These are phyloP conservation scores for Spinellus fusiger DNA, from an alignment of 192 early-diverging fungal genomes.

Conservation along the genomic window DNA sequence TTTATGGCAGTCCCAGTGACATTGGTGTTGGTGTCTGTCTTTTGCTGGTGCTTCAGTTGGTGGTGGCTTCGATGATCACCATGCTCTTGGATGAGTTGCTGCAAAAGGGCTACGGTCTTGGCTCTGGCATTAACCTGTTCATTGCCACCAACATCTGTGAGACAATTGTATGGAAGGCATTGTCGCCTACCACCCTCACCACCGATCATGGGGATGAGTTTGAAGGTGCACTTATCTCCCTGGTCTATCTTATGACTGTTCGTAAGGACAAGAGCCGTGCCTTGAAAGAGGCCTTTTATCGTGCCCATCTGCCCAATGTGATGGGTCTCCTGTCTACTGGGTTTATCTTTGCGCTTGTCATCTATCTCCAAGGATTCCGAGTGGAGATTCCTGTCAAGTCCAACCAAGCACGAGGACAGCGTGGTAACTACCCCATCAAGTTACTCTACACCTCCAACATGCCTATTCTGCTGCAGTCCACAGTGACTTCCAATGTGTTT, in stretches of 20 bases:
- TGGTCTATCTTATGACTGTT: slow-evolving; percentile 93
- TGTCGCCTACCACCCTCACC: slow-evolving; percentile 96
- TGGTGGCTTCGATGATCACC: slow-evolving; percentile 94
- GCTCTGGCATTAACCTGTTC: slow-evolving; percentile 98
- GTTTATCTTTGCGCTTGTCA: slow-evolving; percentile 80
- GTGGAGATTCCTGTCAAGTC: slow-evolving; percentile 99
- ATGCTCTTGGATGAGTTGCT: slow-evolving; percentile 98
- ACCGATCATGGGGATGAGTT: slow-evolving; percentile 98
- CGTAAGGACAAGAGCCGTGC: slow-evolving; percentile 96
- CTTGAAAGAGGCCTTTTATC: slow-evolving; percentile 95
- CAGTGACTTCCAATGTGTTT: slow-evolving; percentile 93
- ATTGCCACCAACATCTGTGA: slow-evolving; percentile 99
- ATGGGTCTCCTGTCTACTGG: slow-evolving; percentile 90
- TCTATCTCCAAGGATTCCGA: slow-evolving; percentile 99
- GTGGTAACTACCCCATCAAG: slow-evolving; percentile 98
- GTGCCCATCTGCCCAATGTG: slow-evolving; percentile 79
- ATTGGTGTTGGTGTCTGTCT: slow-evolving; percentile 96
- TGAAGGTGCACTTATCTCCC: slow-evolving; percentile 93
- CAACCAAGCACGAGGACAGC: slow-evolving; percentile 91
- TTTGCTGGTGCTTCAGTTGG: slow-evolving; percentile 93
- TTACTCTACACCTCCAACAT: slow-evolving; percentile 99
- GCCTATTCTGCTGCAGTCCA: slow-evolving; percentile 99
- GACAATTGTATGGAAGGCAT: slow-evolving; percentile 98
- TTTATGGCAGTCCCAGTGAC: slow-evolving; percentile 94
- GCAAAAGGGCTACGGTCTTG: slow-evolving; percentile 99